Percentiles rank a stretch among this genome's conserved stretches.
Conservation (phyloP, 1,139 yeast species). For the Sugiyamaella castrensis region DNA sequence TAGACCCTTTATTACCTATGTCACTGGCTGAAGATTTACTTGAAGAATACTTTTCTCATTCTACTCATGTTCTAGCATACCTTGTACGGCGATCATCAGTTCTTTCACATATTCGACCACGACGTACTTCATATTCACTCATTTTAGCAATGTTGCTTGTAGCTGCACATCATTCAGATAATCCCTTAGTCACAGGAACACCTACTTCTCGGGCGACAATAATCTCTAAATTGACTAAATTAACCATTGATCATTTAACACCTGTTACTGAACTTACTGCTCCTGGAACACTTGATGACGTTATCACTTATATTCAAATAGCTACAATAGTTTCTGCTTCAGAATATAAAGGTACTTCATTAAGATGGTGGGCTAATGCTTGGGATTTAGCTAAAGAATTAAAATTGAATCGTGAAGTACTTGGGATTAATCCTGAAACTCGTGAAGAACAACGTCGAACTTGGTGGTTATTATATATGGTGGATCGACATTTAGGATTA, state of each 20-base stretch:
- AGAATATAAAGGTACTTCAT: slow-evolving; percentile 41
- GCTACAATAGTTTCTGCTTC: slow-evolving; percentile 43
- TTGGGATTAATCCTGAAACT: slow-evolving; percentile 33
- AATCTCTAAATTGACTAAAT: slow-evolving; percentile 31
- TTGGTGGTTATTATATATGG: slow-evolving; percentile 44
- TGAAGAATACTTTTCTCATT: slow-evolving; percentile 39
- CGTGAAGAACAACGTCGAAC: slow-evolving; percentile 44
- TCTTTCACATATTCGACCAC: slow-evolving; percentile 25
- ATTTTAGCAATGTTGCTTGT: slow-evolving; percentile 38
- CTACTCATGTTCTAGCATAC: slow-evolving; percentile 34
- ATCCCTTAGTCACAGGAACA: slow-evolving; percentile 37
- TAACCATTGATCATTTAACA: slow-evolving; percentile 30
- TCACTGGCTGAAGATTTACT: slow-evolving; percentile 39
- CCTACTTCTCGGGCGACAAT: slow-evolving; percentile 33
- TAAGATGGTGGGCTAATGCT: slow-evolving; percentile 43
- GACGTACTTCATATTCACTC: slow-evolving; percentile 37
- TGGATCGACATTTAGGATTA: slow-evolving; percentile 43
- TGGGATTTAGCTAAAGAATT: slow-evolving; percentile 38
- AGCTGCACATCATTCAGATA: slow-evolving; percentile 41
- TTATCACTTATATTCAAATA: slow-evolving; percentile 39
- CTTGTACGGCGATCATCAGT: slow-evolving; percentile 29
- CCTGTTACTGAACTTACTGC: slow-evolving; percentile 29
- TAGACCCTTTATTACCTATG: slow-evolving; percentile 33
- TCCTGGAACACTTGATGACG: slow-evolving; percentile 40
- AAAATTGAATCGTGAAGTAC: slow-evolving; percentile 36